phyloP scores from a whole-genome alignment of 306 rosid species.

The Vigna reflexopilosa region DNA sequence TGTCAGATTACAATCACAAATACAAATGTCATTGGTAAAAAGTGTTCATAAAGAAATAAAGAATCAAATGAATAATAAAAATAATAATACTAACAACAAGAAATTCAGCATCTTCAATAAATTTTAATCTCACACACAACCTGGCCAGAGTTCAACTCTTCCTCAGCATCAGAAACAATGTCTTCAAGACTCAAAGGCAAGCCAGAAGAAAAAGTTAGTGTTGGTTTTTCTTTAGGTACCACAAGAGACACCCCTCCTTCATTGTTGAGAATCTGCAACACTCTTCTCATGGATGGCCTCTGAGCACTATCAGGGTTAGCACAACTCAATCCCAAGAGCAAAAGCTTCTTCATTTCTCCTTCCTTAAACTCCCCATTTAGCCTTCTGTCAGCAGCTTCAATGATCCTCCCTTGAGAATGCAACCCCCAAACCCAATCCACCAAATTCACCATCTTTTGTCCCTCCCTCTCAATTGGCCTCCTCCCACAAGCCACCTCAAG shows the following conservation, averaged over 20 bases:
- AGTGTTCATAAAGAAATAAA: slow-evolving; percentile 40
- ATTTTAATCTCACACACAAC: slow-evolving; percentile 52
- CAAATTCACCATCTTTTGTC: slow-evolving; percentile 46
- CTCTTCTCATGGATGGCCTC: slow-evolving; percentile 51
- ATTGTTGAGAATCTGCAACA: slow-evolving; percentile 44
- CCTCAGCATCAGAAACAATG: slow-evolving; percentile 69
- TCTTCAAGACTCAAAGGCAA: slow-evolving; percentile 49
- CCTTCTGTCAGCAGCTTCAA: slow-evolving; percentile 44
- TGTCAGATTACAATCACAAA: slow-evolving; percentile 5
- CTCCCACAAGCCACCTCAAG: slow-evolving; percentile 56
- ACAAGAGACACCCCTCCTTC: slow-evolving; percentile 29
- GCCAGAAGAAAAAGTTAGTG: slow-evolving; percentile 42
- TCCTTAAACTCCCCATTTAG: slow-evolving; percentile 46
- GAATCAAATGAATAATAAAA: slow-evolving; percentile 30
- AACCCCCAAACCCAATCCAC: slow-evolving; percentile 54
- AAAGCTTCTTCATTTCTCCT: slow-evolving; percentile 40
- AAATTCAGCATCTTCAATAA: slow-evolving; percentile 27
- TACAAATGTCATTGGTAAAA: not conserved
- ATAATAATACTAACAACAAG: no score
- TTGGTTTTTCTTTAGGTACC: slow-evolving; percentile 47
- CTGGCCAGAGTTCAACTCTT: slow-evolving; percentile 36
- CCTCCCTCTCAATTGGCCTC: slow-evolving; percentile 51
- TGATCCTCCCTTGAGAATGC: slow-evolving; percentile 45
- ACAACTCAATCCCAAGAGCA: slow-evolving; percentile 50
- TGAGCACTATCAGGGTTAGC: slow-evolving; percentile 44